Conservation (phyloP, 495 filamentous ascomycete genomes). For the Collariella sp. region DNA sequence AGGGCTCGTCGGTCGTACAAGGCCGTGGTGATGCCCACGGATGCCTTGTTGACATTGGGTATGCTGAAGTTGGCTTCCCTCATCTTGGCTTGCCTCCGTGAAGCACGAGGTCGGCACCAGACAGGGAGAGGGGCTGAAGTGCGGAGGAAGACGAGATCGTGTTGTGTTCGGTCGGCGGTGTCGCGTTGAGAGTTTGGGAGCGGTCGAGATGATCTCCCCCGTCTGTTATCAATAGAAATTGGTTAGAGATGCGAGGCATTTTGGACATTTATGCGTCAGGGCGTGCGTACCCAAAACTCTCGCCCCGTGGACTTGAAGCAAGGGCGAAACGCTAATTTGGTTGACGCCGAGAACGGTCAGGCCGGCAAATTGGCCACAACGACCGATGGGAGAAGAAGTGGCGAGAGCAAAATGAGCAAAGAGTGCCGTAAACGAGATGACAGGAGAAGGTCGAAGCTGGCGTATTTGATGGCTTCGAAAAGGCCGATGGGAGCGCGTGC, state of each 20-base stretch:
- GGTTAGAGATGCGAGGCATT: conserved; percentile 15
- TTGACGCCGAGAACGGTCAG: not conserved
- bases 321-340: conserved; percentile 3
- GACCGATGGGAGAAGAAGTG: not conserved
- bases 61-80: conserved; percentile 99
- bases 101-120: conserved; percentile 27
- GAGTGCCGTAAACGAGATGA: not conserved
- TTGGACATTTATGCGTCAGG: conserved; percentile 1
- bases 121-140: conserved; percentile 16
- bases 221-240: not conserved
- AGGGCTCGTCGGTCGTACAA: conserved; percentile 95
- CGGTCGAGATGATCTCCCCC: not conserved
- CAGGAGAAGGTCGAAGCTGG: not conserved
- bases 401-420: conserved; percentile 6
- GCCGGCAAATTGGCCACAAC: not conserved
- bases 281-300: conserved; percentile 6
- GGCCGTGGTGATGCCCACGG: conserved; percentile 96
- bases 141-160: not conserved
- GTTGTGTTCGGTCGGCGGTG: not conserved
- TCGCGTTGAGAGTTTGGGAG: not conserved
- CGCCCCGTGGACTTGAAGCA: not conserved
- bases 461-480: not conserved
- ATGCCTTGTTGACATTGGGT: conserved; percentile 98
- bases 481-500: not conserved
- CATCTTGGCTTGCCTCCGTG: conserved; percentile 52